Evolutionary conservation across 2,329 filamentous ascomycete genomes (phyloP).

Genomic region (Colletotrichum sp.): DNA sequence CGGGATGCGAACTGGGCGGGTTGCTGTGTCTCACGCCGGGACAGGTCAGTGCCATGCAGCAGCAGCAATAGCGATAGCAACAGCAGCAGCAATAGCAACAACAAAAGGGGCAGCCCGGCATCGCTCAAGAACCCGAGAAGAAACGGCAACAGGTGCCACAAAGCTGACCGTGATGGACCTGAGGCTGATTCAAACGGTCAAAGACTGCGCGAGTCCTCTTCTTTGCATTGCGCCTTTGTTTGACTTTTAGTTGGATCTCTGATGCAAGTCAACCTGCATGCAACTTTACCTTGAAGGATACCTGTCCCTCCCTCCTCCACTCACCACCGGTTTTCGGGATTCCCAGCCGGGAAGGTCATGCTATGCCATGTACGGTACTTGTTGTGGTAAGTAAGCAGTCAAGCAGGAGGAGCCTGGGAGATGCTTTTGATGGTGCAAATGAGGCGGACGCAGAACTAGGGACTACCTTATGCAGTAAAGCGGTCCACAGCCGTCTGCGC

Average conservation of each 20-base stretch:
- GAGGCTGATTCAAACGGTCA: not conserved
- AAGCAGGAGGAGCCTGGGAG: not conserved
- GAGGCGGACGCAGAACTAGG: not conserved
- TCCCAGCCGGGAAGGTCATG: not conserved
- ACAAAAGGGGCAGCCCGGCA: not conserved
- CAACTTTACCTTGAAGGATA: not conserved
- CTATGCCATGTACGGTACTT: not conserved
- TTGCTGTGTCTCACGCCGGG: slow-evolving; percentile 8
- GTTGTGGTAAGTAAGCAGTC: not conserved
- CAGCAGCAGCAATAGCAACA: not conserved
- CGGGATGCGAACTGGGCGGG: not conserved
- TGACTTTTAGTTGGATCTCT: not conserved
- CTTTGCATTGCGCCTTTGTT: not conserved
- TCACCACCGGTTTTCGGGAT: not conserved
- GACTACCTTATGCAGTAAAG: not conserved
- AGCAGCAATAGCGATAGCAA: not conserved
- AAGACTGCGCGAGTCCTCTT: not conserved
- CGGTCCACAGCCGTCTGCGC: slow-evolving; percentile 2
- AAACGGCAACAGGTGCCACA: not conserved
- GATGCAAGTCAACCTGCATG: not conserved
- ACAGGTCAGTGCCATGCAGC: slow-evolving; percentile 14
- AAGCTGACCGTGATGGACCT: not conserved
- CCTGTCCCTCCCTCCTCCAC: not conserved
- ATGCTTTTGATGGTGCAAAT: not conserved
- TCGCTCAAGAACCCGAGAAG: not conserved